Evolutionary conservation across 2,329 filamentous ascomycete species (phyloP).

Genomic region (Alternaria panax): DNA sequence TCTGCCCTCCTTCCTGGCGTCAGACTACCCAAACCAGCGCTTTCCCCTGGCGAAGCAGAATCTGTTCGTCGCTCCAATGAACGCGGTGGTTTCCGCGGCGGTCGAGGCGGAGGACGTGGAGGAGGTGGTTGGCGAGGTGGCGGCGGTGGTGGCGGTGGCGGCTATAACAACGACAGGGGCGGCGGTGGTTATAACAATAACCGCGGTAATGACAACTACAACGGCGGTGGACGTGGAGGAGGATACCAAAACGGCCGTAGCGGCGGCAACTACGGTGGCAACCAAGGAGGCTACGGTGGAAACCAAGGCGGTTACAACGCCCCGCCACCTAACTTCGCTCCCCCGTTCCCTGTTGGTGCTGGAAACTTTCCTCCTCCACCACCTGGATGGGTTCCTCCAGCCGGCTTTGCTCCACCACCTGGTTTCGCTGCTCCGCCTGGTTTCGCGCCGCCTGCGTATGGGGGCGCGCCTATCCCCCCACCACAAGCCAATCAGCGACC

Average conservation of each 20-base stretch:
- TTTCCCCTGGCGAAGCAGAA: slow-evolving; percentile 72
- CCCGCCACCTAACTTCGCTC: not conserved
- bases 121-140: slow-evolving; percentile 44
- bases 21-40: slow-evolving; percentile 72
- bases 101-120: slow-evolving; percentile 27
- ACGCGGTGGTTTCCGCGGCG: slow-evolving; percentile 52
- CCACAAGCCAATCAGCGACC: slow-evolving; percentile 25
- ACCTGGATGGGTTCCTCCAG: slow-evolving; percentile 28
- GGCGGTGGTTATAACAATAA: slow-evolving; percentile 50
- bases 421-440: slow-evolving; percentile 40
- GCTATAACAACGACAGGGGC: slow-evolving; percentile 49
- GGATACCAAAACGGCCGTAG: slow-evolving; percentile 30
- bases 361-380: slow-evolving; percentile 21
- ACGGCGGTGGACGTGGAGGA: slow-evolving; percentile 29
- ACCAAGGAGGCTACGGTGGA: slow-evolving; percentile 24
- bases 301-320: slow-evolving; percentile 27
- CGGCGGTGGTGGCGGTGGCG: slow-evolving; percentile 33
- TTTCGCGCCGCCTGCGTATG: slow-evolving; percentile 16
- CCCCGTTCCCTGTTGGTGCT: not conserved
- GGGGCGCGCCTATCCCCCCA: slow-evolving; percentile 16
- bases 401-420: slow-evolving; percentile 37
- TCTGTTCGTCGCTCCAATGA: slow-evolving; percentile 71
- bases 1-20: slow-evolving; percentile 92
- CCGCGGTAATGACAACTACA: slow-evolving; percentile 30
- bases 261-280: slow-evolving; percentile 32